Base-by-base conservation (phyloP, 495 filamentous ascomycete genomes). In the Elaphomyces granulatus region DNA sequence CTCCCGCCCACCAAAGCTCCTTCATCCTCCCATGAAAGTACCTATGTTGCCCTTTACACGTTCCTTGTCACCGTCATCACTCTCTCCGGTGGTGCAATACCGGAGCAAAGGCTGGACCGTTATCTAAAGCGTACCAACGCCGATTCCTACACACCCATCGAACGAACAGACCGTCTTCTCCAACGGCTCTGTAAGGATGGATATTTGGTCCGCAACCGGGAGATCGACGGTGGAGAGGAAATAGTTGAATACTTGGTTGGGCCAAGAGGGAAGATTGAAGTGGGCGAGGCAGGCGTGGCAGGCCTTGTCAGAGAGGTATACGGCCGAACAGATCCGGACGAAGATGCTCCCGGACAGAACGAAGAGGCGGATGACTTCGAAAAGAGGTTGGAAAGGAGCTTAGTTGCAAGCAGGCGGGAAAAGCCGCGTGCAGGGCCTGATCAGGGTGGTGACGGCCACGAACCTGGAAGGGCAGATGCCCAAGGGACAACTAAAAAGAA, bases 251-350 rank as follows among this genome's bases (percentile, higher is more conserved):
- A 77, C 63, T 72, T 80, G 42, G 70, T 93, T 18, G 87, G 86
- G 2, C 79, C 83, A 20, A 68, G 90, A 23, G 90, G 86, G 10
- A 94, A 83, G 60, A 64, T 83, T 9, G 90, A 98, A 54, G 78
- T 98, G 21, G 80, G 78, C 2, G 72, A 74, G 38, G 66, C 72
- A 20, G 81, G 77, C 10, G 78, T 92, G 20, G 72, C 75, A 10
- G 74, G 72, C 2, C 50, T 96, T 37, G 75, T 88, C 2, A 70
- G 70, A 39, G 63, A 60, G 41, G 78, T 83, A 10, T 78, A 78
- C 51, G 63, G 59, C 20, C 53, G 44, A 20, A 6, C 23, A 12
- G 6, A 28, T 12, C 23, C 23, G 6, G 54, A 54, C 40, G 37
- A 57, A 34, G 45, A 30, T 45, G 38, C 28, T 2, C 6, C 23